Evolutionary conservation across 2,329 filamentous ascomycete genomes (phyloP), one percentile per base, ranked within the genome.

Genomic region (Aspergillus sp.): DNA sequence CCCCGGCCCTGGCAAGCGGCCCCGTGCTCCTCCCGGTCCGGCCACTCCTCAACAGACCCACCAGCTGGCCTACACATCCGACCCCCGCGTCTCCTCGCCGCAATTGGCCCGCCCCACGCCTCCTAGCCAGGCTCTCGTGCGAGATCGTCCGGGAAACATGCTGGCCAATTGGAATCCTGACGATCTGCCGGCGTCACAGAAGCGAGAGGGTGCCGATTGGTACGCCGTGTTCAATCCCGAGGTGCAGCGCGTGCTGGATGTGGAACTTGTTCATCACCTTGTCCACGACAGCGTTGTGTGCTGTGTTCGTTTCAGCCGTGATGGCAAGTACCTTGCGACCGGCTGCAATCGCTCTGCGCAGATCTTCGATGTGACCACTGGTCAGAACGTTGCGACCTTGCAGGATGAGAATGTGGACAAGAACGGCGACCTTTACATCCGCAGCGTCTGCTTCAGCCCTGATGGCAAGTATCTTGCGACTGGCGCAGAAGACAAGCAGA

Each of bases 311-410:
- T 99, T 99, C 82, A 98, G 94, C 75, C 87, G 90, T 58, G 95
- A 99, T 72, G 95, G 95, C 68, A 93, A 96, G 73, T 97, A 91
- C 69, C 90, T 99, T 58, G 95, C 95, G 7, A 99, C 95, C 5
- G 95, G 95, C 47, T 98, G 95, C 83, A 99, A 99, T 78, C 85
- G 93, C 65, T 96, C 92, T n/a, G 95, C 95, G n/a, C 94, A 98
- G 78, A 99, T 99, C 70, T 99, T 95, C 76, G 95, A 99, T 66
- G 94, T 98, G 44, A 84, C 87, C 70, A 90, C 87, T 15, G 95
- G 95, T 58, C 87, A 91, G 68, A 95, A 94, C 75, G 88, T 98
- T 56, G 95, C 91, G 67, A 89, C 95, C 61, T 82, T 98, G 36
- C 92, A 96, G 76, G 95, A 99, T 70, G 90, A 94, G 68, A 89